phyloP scores from a whole-genome alignment of 768 basidiomycete species.

The Tulasnella sp. region DNA sequence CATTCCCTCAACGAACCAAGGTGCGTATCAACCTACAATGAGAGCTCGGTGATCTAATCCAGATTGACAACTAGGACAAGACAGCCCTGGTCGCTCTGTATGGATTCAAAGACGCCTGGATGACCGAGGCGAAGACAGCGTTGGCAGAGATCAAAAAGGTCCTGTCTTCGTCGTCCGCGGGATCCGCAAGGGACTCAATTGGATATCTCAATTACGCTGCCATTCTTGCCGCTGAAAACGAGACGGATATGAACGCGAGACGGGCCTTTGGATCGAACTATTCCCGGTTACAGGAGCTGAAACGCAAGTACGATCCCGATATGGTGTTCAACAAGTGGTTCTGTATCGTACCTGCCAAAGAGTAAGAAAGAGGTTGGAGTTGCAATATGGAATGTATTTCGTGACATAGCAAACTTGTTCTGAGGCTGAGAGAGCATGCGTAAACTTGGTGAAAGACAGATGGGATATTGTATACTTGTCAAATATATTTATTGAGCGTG shows the following conservation, averaged over 20 bases:
- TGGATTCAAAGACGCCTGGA: not conserved
- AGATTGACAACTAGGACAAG: not conserved
- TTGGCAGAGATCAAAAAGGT: not conserved
- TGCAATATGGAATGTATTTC: too few species aligned
- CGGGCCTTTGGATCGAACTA: conserved; percentile 14
- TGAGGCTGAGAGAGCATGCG: too few species aligned
- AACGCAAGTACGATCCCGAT: conserved; percentile 17
- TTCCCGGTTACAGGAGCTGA: conserved; percentile 7
- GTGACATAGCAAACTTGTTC: too few species aligned
- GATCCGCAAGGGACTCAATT: not conserved
- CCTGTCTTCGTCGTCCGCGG: conserved; percentile 1
- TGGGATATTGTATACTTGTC: too few species aligned
- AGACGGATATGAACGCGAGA: conserved; percentile 6
- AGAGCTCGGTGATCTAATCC: not conserved
- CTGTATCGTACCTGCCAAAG: conserved; percentile 12
- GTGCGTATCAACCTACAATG: not conserved
- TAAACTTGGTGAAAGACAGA: too few species aligned
- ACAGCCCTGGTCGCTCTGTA: not conserved
- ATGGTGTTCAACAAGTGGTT: conserved; percentile 19
- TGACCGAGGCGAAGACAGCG: not conserved
- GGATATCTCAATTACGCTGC: conserved; percentile 4
- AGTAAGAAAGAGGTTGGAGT: too few species aligned
- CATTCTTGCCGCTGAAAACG: not conserved
- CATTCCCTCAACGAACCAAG: not conserved
- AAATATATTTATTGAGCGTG: too few species aligned